Evolutionary conservation across 2,329 filamentous ascomycete genomes (phyloP), one percentile per base, ranked within the genome.

Genomic region (Fusarium tuaranense): DNA sequence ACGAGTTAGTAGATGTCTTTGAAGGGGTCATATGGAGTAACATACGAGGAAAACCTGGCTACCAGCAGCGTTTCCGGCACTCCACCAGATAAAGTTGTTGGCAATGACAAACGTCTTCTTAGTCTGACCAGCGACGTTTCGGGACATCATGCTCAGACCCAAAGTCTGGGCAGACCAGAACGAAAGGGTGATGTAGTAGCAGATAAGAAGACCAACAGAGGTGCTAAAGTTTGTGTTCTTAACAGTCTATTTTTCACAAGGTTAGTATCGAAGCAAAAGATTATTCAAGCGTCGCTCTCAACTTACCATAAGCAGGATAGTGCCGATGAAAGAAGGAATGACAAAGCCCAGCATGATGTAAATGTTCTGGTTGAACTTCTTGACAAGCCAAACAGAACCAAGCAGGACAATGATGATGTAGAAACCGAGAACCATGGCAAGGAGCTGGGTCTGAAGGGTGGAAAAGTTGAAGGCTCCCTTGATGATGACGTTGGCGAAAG

Each of bases 111-210:
- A 87, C 0, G 88, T 88, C 81, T 94, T 94, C 83, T 95, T 95
- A 2, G 92, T 94, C 76, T 93, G 91, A 0, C 93, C 93, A 30
- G 90, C 93, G 12, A 94, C 85, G 78, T 94, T 94, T 18, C 92
- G 88, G 1, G 90, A 90, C 67, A 94, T 87, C 85, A 94, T 88
- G 16, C 91, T 92, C 76, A 94, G 87, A 9, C 88, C 86, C 14
- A 94, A 84, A 2, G 91, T 92, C 77, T 93, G 90, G 0, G 92
- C 92, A 0, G 92, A 91, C 92, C 92, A 95, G 87, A 95, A 95
- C 7, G 91, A 94, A 20, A 94, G 87, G 0, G 91, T 92, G 71
- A 95, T 92, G 83, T 95, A 95, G 86, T 95, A 95, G 78, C 87
- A 89, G 78, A 95, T 89, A 16, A 95, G 84, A 1, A 95, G 86